phyloP scores from a whole-genome alignment of 2,329 filamentous ascomycete genomes.

The Colletotrichum spaethianum region DNA sequence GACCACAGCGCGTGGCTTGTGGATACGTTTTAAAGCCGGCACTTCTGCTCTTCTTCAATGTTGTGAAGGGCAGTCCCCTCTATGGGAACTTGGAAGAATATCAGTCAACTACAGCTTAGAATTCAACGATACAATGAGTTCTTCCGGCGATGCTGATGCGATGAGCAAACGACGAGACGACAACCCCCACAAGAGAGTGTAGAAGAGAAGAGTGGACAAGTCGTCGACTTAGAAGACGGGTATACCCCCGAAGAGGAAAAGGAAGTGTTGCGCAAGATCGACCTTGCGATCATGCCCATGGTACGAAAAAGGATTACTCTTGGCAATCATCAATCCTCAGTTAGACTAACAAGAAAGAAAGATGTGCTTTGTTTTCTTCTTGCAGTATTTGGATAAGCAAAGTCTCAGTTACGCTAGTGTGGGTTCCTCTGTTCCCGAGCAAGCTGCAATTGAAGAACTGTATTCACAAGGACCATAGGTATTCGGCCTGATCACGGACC shows the following conservation, averaged over 20 bases:
- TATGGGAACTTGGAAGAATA: not conserved
- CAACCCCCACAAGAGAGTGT: not conserved
- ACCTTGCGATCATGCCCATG: conserved; percentile 50
- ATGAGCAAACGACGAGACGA: not conserved
- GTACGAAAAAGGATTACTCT: conserved; percentile 35
- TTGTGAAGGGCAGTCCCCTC: not conserved
- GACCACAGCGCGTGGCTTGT: conserved; percentile 9
- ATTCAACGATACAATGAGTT: conserved; percentile 4
- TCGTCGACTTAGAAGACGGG: conserved; percentile 40
- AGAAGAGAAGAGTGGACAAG: conserved; percentile 41
- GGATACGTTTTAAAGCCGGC: conserved; percentile 22
- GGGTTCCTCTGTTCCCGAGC: not conserved
- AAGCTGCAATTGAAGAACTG: no score
- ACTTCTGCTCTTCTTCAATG: not conserved
- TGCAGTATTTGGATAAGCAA: conserved; percentile 64
- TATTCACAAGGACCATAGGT: conserved; percentile 45
- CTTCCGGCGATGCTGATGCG: not conserved
- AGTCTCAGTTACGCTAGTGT: conserved; percentile 62
- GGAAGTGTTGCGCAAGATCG: conserved; percentile 51
- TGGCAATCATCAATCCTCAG: not conserved
- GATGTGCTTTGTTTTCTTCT: conserved; percentile 60
- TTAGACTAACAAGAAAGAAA: conserved; percentile 31
- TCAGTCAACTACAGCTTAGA: not conserved
- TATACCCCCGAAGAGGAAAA: conserved; percentile 51
- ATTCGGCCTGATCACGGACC: conserved; percentile 61